Conservation (phyloP, 163 green algal species). For the Chlamydomonas reinhardtii region DNA sequence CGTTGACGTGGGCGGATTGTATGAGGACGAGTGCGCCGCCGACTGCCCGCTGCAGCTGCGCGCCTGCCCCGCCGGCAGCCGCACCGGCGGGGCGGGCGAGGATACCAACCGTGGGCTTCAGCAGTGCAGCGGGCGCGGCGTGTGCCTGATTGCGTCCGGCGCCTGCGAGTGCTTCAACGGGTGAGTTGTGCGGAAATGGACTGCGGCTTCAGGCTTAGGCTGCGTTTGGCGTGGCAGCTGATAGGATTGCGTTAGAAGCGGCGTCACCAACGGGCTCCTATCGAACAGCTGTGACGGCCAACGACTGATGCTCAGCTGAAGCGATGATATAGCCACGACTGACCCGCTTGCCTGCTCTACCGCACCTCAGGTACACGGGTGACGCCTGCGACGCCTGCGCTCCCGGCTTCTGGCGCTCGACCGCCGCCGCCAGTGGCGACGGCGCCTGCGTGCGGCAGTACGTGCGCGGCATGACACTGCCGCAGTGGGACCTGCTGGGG, state of each 20-base stretch:
- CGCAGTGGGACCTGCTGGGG: not conserved
- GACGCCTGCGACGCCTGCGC: not conserved
- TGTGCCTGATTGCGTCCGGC: conserved; percentile 44
- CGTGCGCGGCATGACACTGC: not conserved
- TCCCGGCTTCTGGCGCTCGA: not conserved
- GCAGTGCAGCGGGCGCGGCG: conserved; percentile 54
- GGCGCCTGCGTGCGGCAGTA: not conserved
- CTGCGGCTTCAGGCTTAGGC: not conserved
- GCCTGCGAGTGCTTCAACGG: conserved; percentile 57
- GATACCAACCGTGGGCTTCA: too few species aligned
- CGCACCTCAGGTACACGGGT: not conserved
- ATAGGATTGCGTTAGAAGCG: too few species aligned
- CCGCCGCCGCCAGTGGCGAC: not conserved
- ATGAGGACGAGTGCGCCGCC: conserved; percentile 4
- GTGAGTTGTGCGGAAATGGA: conserved; percentile 17
- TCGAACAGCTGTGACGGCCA: not conserved
- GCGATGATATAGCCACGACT: too few species aligned
- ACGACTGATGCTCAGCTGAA: not conserved
- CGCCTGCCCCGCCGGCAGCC: conserved; percentile 37
- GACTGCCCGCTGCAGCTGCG: conserved; percentile 52
- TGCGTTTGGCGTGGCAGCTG: not conserved
- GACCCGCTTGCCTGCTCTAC: too few species aligned
- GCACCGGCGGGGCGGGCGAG: too few species aligned
- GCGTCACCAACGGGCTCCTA: too few species aligned
- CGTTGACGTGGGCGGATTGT: not conserved